Base-by-base conservation (phyloP, 306 rosid genomes). In the Astragalus glycyphyllos region DNA sequence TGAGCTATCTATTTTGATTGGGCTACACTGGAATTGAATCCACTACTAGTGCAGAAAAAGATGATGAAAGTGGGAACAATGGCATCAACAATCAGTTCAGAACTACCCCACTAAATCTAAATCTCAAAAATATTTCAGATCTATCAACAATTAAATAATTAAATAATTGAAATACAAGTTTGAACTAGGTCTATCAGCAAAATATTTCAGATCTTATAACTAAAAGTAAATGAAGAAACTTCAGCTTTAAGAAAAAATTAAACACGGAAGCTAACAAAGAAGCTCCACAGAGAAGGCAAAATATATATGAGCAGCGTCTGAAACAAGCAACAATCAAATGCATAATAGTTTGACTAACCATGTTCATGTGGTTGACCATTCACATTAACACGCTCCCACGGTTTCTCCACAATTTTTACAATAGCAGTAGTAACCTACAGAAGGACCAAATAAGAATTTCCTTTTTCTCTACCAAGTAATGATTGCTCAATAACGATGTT, bases 321-420 rank as follows among this genome's bases (percentile, higher is more conserved):
- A 58, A 34, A 64, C 71, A 44, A 48, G 47, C 12, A 54, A 75
- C 11, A 69, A 50, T 32, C 17, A 38, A 63, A 4, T 7, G 4
- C 58, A 56, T 13, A 42, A 38, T 49, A 41, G 59, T 76, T 66
- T 73, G 65, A 80, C 99, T 83, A 64, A 94, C 99, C 96, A 66
- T 94, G 99, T 20, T 83, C 68, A 80, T 94, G 99, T 48, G 83
- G 85, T 77, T 86, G 89, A 68, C 96, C 96, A 72, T 87, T 86
- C 49, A 89, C 54, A 63, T 15, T 51, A 48, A 83, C 84, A 65
- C 97, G 97, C 74, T 91, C 97, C 99, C 99, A 94, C 7, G 99
- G 96, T 78, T 89, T 94, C 85, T 91, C 95, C 74, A 86, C 91
- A 63, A 94, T 94, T 50, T 79, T 91, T 51, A 91, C 87, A 46